Base-by-base conservation (phyloP, 2,329 filamentous ascomycete genomes). In the Alternaria sp. region DNA sequence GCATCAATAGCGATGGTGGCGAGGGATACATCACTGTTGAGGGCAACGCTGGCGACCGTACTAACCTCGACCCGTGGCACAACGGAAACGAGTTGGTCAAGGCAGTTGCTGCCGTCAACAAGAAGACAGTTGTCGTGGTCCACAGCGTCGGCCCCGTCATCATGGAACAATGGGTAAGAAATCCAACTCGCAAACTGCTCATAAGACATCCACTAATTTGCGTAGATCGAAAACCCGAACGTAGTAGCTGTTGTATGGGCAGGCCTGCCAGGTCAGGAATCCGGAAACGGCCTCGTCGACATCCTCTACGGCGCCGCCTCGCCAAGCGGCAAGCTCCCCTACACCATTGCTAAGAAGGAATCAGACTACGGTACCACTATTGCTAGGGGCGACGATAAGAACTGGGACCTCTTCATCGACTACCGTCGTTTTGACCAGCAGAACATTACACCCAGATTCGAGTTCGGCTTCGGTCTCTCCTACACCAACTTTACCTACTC, bases 291-390 rank as follows among this genome's bases (percentile, higher is more conserved):
- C 1, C 75, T 85, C 12, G 80, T 77, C 5, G 83, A 85, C 32
- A 75, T 85, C 11, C 69, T 85, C 1, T 85, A 82, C 64, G 83
- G 83, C 4, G 70, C 72, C n/a, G 67, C 75, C 4, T 78, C 77
- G 6, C 83, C 83, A 1, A 81, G 75, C 0, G 89, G 88, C 2
- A 87, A 87, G 60, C 80, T 91, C 0, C 87, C 89, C 71, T 91
- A 79, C 54, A 80, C 78, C 11, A 80, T 80, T 54, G 77, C 77
- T 4, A 80, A 79, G 67, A 59, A 69, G 17, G 61, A 69, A 5
- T 63, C 32, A 2, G 79, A 80, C 62, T 80, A 80, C 49, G 76
- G 75, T 17, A 73, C 75, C 1, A 59, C 54, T 0, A 68, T 79
- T 21, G 61, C 62, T 4, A 17, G 30, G 4, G 74, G 72, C 3